A percentile compares a stretch with the other conserved stretches of the same genome.
These are phyloP conservation scores for Aspergillus cristatus DNA, from an alignment of 495 filamentous ascomycete species.

Conservation along the genomic window DNA sequence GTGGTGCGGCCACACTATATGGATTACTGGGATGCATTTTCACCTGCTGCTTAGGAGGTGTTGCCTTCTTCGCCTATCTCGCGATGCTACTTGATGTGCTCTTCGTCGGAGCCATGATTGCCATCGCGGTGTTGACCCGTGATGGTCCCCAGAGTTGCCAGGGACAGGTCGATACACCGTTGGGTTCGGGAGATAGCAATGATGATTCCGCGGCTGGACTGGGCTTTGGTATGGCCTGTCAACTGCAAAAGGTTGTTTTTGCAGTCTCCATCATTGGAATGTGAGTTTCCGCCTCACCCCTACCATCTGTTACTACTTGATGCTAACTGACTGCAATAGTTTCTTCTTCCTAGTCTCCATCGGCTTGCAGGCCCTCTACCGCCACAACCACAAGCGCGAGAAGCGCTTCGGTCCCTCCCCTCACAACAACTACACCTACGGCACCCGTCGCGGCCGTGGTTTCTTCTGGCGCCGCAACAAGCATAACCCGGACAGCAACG, in stretches of 20 bases:
- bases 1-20: conserved; percentile 65
- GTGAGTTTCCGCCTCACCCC: conserved; percentile 42
- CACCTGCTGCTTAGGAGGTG: conserved; percentile 70
- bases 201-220: conserved; percentile 21
- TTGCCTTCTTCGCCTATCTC: conserved; percentile 64
- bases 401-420: conserved; percentile 71
- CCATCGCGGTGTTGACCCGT: conserved; percentile 61
- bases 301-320: not conserved
- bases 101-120: conserved; percentile 76
- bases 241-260: conserved; percentile 61
- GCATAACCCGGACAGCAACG: conserved; percentile 24
- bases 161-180: conserved; percentile 54
- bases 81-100: conserved; percentile 67
- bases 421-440: conserved; percentile 68
- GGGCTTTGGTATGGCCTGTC: conserved; percentile 51
- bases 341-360: conserved; percentile 60
- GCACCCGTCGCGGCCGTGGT: conserved; percentile 39
- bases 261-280: conserved; percentile 68
- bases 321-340: conserved; percentile 21
- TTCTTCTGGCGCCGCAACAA: conserved; percentile 48
- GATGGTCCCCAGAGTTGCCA: conserved; percentile 53
- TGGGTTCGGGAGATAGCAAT: conserved; percentile 51
- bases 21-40: conserved; percentile 58
- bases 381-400: conserved; percentile 66
- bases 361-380: conserved; percentile 51